phyloP scores from a whole-genome alignment of 2,329 filamentous ascomycete species.

The Penicillium sp. region DNA sequence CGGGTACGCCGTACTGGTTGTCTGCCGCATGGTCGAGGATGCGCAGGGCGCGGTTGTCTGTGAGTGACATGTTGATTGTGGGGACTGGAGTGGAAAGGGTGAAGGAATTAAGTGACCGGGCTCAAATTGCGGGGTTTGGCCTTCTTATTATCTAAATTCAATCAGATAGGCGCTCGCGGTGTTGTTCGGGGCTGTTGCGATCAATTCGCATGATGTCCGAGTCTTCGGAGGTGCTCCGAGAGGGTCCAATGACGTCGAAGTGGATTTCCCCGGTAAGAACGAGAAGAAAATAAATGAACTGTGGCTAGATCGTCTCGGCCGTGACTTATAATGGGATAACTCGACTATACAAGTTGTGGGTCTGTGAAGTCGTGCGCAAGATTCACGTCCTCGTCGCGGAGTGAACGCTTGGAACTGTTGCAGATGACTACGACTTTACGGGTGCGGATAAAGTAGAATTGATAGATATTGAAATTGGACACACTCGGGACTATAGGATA shows the following conservation, averaged over 20 bases:
- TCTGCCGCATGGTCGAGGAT: conserved; percentile 58
- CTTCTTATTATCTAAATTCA: background rate
- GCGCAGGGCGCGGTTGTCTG: conserved; percentile 52
- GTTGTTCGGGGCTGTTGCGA: conserved; percentile 8
- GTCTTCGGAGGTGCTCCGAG: conserved; percentile 16
- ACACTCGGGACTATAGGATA: background rate
- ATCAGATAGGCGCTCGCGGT: conserved; percentile 5
- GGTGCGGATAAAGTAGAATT: background rate
- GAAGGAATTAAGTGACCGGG: conserved; percentile 5
- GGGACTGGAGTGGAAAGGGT: conserved; percentile 21
- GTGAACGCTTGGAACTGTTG: background rate
- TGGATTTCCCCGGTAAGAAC: background rate
- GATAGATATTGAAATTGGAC: background rate
- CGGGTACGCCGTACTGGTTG: conserved; percentile 59
- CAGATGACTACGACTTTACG: background rate
- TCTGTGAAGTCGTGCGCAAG: background rate
- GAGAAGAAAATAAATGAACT: background rate
- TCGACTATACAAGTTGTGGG: background rate
- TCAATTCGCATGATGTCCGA: conserved; percentile 17
- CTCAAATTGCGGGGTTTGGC: background rate
- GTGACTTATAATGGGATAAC: background rate
- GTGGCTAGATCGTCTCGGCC: background rate
- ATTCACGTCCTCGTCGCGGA: background rate
- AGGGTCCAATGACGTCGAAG: conserved; percentile 10
- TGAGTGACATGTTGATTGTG: conserved; percentile 38